Conservation (phyloP, 2,329 filamentous ascomycete species). For the Neopestalotiopsis rosae region DNA sequence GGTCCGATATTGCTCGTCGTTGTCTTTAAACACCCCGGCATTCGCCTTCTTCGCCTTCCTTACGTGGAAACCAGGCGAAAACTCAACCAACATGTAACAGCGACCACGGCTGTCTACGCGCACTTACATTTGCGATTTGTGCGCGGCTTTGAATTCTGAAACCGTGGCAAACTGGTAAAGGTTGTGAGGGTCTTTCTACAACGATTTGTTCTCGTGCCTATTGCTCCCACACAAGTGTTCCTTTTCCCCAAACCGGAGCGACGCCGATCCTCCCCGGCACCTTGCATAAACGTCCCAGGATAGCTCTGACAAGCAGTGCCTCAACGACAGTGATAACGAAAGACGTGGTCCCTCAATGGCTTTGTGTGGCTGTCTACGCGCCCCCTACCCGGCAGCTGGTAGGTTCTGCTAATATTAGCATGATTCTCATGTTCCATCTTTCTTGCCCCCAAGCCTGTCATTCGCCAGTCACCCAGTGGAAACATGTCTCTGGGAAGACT, state of each 20-base stretch:
- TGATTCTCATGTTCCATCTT: not conserved
- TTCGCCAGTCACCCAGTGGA: not conserved
- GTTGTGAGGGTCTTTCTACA: not conserved
- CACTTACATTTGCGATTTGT: constrained; percentile 6
- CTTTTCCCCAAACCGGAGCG: not conserved
- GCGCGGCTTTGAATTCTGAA: not conserved
- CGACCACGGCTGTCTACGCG: not conserved
- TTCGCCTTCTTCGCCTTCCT: constrained; percentile 13
- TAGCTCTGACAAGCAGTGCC: constrained; percentile 17
- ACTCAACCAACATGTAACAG: constrained; percentile 12
- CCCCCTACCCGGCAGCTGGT: not conserved
- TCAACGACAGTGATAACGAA: constrained; percentile 2
- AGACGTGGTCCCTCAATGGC: not conserved
- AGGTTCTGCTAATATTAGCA: not conserved
- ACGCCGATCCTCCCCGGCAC: constrained; percentile 7
- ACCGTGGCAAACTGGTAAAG: constrained; percentile 1
- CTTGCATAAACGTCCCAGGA: constrained; percentile 16
- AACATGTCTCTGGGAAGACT: not conserved
- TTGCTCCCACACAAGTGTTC: not conserved
- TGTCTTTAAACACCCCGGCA: not conserved
- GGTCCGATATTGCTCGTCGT: constrained; percentile 2
- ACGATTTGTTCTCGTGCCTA: constrained; percentile 9
- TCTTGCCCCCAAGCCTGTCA: not conserved
- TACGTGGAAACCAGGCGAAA: not conserved
- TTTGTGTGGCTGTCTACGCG: not conserved